Conservation (phyloP, 768 basidiomycete species). For the Suillus weaverae region DNA sequence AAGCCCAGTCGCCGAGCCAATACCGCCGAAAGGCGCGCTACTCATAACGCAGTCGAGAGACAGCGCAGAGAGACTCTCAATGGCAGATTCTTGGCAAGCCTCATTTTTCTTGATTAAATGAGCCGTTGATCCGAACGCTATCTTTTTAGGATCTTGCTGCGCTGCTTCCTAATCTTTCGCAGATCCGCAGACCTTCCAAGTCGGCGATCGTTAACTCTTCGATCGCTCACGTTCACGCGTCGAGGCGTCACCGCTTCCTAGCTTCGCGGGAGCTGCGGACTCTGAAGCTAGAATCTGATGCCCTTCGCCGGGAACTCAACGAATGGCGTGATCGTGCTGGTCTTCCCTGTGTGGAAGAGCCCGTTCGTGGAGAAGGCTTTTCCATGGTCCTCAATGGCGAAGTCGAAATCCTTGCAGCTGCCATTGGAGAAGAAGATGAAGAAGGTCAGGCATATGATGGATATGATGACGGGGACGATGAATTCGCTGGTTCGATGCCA, state of each 20-base stretch:
- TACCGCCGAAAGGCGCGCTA: constrained; percentile 93
- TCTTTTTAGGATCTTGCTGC: constrained; percentile 82
- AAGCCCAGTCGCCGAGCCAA: constrained; percentile 90
- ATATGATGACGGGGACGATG: constrained; percentile 45
- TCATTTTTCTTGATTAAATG: constrained; percentile 12
- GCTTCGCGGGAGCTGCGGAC: constrained; percentile 81
- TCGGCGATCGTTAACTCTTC: constrained; percentile 95
- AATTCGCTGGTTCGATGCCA: constrained; percentile 29
- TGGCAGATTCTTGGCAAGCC: constrained; percentile 79
- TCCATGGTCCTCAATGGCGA: constrained; percentile 69
- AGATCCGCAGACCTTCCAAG: constrained; percentile 93
- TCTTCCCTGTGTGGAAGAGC: constrained; percentile 72
- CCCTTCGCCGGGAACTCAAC: constrained; percentile 87
- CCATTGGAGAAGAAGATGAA: constrained; percentile 57
- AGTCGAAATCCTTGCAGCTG: constrained; percentile 59
- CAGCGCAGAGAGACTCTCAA: constrained; percentile 92
- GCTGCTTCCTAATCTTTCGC: constrained; percentile 85
- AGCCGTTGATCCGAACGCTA: constrained; percentile 7
- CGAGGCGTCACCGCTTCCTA: constrained; percentile 76
- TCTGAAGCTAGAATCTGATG: constrained; percentile 80
- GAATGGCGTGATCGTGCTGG: constrained; percentile 84
- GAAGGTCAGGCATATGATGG: constrained; percentile 41
- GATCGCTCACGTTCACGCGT: constrained; percentile 84
- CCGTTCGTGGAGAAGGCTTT: constrained; percentile 70
- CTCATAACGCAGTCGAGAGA: constrained; percentile 96